Evolutionary conservation across 2,329 filamentous ascomycete species (phyloP), one percentile per base, ranked within the genome.

Genomic region (Pseudopithomyces maydicus): DNA sequence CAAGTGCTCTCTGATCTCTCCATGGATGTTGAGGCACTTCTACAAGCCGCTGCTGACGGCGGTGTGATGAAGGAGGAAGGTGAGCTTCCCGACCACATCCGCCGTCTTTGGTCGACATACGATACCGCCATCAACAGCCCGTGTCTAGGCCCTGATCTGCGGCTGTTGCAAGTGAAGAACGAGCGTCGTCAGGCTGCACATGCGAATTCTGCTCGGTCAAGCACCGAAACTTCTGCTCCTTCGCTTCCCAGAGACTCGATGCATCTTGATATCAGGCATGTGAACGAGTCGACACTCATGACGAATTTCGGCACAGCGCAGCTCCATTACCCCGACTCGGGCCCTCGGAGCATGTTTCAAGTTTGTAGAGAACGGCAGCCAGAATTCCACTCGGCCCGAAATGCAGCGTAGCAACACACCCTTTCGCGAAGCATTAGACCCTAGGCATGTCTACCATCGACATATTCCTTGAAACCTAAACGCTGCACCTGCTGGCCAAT

Each of bases 1-100:
- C 57, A 66, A 51, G 56, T 67, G 8, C 55, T 69, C 2, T 67
- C 61, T 11, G 63, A 68, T 36, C 55, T 70, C 10, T 66, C 63
- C 15, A 52, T 54, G 2, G 55, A 64, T 23, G 51, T 70, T 8
- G 68, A 69, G 53, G 58, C 61, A 26, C 54, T 70, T 2, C 57
- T 70, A 1, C 48, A 61, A 19, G 56, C 56, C 3, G 57, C 62
- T 22, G 58, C 51, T 10, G 51, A 52, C 10, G 42, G 52, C 10
- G 68, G 66, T 2, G 35, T 36, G 23, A 42, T 67, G 36, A 55
- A 62, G 43, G 57, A 57, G 19, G 32, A 64, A 4, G 57, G 61
- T 49, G 59, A 61, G 2, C 20, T 70, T 14, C 52, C 62, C 14
- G 55, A 54, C 15, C 54, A 55, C 32, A 54, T 68, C n/a, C 65